Evolutionary conservation across 768 basidiomycete species (phyloP).

Genomic region (Xerocomellus amylosporus): DNA sequence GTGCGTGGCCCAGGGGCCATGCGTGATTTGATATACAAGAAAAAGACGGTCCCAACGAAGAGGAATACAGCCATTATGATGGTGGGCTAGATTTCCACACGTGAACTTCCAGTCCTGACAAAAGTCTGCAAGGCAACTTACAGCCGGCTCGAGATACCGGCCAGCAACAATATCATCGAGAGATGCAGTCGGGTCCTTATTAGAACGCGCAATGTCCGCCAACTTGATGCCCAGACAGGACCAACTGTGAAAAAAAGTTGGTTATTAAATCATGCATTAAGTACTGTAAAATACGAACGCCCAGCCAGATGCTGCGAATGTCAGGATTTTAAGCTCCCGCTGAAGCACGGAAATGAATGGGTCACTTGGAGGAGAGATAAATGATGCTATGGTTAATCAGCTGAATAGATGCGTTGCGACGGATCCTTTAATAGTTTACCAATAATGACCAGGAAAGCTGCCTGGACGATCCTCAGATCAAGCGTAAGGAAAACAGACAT

Average conservation of each 20-base stretch:
- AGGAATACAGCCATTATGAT: slow-evolving; percentile 61
- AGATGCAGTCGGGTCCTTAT: slow-evolving; percentile 40
- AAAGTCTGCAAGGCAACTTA: slow-evolving; percentile 16
- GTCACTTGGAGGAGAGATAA: slow-evolving; percentile 65
- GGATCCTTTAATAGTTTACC: slow-evolving; percentile 34
- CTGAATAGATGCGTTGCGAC: background rate
- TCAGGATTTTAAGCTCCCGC: slow-evolving; percentile 54
- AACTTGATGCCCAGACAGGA: slow-evolving; percentile 61
- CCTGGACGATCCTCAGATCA: slow-evolving; percentile 37
- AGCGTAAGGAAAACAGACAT: background rate
- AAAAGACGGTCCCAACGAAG: slow-evolving; percentile 54
- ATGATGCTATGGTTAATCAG: slow-evolving; percentile 41
- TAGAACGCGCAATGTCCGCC: slow-evolving; percentile 52
- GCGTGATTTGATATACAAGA: slow-evolving; percentile 59
- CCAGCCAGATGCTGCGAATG: slow-evolving; percentile 52
- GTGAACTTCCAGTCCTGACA: background rate
- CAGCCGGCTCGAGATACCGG: slow-evolving; percentile 52
- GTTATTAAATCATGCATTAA: too few species aligned
- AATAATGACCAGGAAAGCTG: slow-evolving; percentile 62
- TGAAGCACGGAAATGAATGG: slow-evolving; percentile 66
- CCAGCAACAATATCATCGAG: slow-evolving; percentile 45
- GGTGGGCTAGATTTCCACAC: slow-evolving; percentile 42
- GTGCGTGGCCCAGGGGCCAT: slow-evolving; percentile 63
- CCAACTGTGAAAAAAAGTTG: slow-evolving; percentile 46
- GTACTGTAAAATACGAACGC: slow-evolving; percentile 43